These are phyloP conservation scores for Aotearoamyces nothofagi DNA, from an alignment of 2,329 filamentous ascomycete genomes.

Conservation along the genomic window DNA sequence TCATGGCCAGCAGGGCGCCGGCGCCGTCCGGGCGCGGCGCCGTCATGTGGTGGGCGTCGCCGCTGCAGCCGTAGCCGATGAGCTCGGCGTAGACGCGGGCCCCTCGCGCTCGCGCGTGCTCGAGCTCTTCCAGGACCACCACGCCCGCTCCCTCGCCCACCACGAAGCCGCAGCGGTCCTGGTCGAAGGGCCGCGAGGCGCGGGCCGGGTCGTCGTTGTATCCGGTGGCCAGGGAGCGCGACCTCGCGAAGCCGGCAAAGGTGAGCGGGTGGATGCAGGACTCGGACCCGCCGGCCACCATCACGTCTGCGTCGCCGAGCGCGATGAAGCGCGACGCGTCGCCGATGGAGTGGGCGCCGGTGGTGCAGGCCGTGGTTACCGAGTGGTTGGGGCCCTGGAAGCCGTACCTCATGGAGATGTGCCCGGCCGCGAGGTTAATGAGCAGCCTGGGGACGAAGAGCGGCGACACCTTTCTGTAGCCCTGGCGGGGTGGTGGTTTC, in stretches of 20 bases:
- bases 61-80: slow-evolving; percentile 76
- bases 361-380: slow-evolving; percentile 89
- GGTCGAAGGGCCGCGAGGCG: slow-evolving; percentile 80
- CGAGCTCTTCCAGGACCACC: slow-evolving; percentile 74
- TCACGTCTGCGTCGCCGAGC: slow-evolving; percentile 84
- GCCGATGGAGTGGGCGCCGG: slow-evolving; percentile 84
- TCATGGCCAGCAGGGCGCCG: slow-evolving; percentile 78
- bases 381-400: slow-evolving; percentile 87
- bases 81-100: slow-evolving; percentile 82
- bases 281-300: slow-evolving; percentile 91
- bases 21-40: slow-evolving; percentile 70
- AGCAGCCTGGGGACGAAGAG: slow-evolving; percentile 85
- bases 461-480: slow-evolving; percentile 85
- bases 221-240: slow-evolving; percentile 68
- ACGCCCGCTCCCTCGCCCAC: slow-evolving; percentile 87
- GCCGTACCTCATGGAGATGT: slow-evolving; percentile 84
- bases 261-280: slow-evolving; percentile 92
- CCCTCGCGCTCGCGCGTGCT: slow-evolving; percentile 68
- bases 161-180: slow-evolving; percentile 68
- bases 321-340: slow-evolving; percentile 87
- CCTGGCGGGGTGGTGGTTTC: slow-evolving; percentile 31
- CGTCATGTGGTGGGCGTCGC: slow-evolving; percentile 88
- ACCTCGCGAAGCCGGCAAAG: slow-evolving; percentile 79
- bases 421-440: slow-evolving; percentile 89
- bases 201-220: slow-evolving; percentile 58